Base-by-base conservation (phyloP, 2,329 filamentous ascomycete species). In the Botrytis hyacinthi region DNA sequence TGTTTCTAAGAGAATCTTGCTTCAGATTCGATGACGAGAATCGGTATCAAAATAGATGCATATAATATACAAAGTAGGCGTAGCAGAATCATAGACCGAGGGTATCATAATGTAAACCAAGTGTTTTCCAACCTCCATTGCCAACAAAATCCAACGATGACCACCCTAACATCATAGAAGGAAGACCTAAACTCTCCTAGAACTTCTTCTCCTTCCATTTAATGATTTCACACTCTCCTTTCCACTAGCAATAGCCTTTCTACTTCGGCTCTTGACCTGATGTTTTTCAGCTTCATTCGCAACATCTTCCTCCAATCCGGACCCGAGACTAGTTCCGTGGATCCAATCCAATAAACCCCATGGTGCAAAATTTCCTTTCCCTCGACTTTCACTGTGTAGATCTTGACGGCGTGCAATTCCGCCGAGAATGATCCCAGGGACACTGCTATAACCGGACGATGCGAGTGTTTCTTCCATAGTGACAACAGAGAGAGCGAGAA, bases 391-490 rank as follows among this genome's bases (percentile, higher is more conserved):
- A 79, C 91, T 90, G 78, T 92, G 90, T 5, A 85, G 83, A 75
- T 88, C 86, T 5, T 83, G 84, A 18, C 86, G 80, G 32, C 85
- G 82, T 3, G 86, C 85, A 81, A 88, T 87, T 14, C 87, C 86
- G 0, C 82, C 80, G 4, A 88, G 77, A 76, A 89, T 84, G 68
- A 88, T 87, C 0, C 84, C 85, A 1, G 86, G 87, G 0, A 88
- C 78, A 10, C 89, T 83, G 26, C 85, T 87, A 81, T 94, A 94
- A 0, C 92, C 91, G 0, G 89, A 92, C 82, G 89, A 89, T 42
- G 89, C 84, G 66, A 93, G 83, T 0, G 89, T 89, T 76, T 93
- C 91, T 76, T 93, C 90, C 0, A 90, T 79, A 4, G 90, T 92
- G 75, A 87, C 87, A 40, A 93, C 79, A 0, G 86, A 85, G 26